Evolutionary conservation across 768 basidiomycete species (phyloP).

Genomic region (Lentinus tigrinus): DNA sequence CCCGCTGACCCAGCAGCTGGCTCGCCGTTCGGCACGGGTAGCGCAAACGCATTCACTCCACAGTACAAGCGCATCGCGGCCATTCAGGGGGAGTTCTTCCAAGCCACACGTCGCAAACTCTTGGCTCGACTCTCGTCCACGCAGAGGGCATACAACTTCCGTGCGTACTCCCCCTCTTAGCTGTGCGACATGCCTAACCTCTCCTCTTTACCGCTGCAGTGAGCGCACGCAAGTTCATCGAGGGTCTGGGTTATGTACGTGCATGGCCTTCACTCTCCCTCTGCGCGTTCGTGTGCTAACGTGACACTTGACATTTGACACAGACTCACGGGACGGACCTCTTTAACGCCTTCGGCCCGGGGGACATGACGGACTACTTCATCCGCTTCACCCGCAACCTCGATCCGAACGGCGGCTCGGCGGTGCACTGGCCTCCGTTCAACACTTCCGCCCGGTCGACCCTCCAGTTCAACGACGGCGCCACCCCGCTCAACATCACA

Average conservation of each 20-base stretch:
- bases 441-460: conserved; percentile 33
- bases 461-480: conserved; percentile 41
- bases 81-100: conserved; percentile 51
- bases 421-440: conserved; percentile 47
- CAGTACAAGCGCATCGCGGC: conserved; percentile 53
- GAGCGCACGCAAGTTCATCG: not conserved
- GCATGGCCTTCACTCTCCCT: not conserved
- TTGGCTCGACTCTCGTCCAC: conserved; percentile 37
- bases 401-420: conserved; percentile 40
- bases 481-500: conserved; percentile 32
- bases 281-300: not conserved
- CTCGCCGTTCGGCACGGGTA: conserved; percentile 51
- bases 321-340: conserved; percentile 48
- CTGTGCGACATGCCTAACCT: not conserved
- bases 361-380: conserved; percentile 47
- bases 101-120: conserved; percentile 47
- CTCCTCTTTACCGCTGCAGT: conserved; percentile 12
- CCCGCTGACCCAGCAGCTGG: conserved; percentile 41
- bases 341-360: conserved; percentile 33
- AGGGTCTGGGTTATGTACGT: not conserved
- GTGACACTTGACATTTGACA: no score
- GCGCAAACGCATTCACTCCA: conserved; percentile 44
- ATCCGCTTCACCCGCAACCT: conserved; percentile 40
- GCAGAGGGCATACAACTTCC: conserved; percentile 41
- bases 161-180: conserved; percentile 25